A percentile compares a stretch with the other conserved stretches of the same genome.
These are phyloP conservation scores for Podaxis carcinomalis DNA, from an alignment of 768 basidiomycete genomes.

Conservation along the genomic window DNA sequence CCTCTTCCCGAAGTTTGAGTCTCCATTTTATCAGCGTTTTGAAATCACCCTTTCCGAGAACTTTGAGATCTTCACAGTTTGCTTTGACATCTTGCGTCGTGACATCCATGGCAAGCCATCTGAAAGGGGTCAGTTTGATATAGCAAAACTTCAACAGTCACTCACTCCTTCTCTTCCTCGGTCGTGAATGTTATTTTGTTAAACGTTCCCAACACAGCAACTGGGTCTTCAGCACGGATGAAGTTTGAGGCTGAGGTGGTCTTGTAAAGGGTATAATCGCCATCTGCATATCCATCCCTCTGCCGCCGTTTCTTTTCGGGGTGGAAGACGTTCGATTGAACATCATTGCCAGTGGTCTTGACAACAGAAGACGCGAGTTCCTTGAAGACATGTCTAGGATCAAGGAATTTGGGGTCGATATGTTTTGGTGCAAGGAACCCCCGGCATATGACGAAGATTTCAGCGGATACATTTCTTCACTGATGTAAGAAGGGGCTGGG, in stretches of 20 bases:
- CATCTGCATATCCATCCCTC: constrained; percentile 93
- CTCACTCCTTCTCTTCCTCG: constrained; percentile 82
- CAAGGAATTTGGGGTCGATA: constrained; percentile 97
- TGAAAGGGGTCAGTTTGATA: constrained; percentile 22
- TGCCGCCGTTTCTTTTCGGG: constrained; percentile 94
- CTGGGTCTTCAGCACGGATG: constrained; percentile 64
- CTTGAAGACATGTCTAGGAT: constrained; percentile 97
- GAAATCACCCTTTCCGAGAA: constrained; percentile 97
- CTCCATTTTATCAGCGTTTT: constrained; percentile 92
- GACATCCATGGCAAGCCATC: constrained; percentile 68
- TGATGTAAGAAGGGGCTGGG: background rate
- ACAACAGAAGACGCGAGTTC: constrained; percentile 59
- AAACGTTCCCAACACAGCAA: constrained; percentile 70
- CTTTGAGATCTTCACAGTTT: constrained; percentile 92
- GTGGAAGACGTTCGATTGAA: constrained; percentile 89
- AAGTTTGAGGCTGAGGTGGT: constrained; percentile 67
- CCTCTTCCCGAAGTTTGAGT: constrained; percentile 82
- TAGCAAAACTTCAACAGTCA: background rate
- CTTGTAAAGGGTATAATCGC: constrained; percentile 88
- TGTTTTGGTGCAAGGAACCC: constrained; percentile 92
- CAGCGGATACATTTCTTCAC: constrained; percentile 92
- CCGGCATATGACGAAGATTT: constrained; percentile 98
- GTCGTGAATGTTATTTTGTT: constrained; percentile 76
- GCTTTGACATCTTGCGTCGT: constrained; percentile 77
- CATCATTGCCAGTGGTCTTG: constrained; percentile 59